Percentiles rank a stretch among this genome's conserved stretches.
phyloP scores from a whole-genome alignment of 2,329 filamentous ascomycete genomes.

The Cladophialophora psammophila region DNA sequence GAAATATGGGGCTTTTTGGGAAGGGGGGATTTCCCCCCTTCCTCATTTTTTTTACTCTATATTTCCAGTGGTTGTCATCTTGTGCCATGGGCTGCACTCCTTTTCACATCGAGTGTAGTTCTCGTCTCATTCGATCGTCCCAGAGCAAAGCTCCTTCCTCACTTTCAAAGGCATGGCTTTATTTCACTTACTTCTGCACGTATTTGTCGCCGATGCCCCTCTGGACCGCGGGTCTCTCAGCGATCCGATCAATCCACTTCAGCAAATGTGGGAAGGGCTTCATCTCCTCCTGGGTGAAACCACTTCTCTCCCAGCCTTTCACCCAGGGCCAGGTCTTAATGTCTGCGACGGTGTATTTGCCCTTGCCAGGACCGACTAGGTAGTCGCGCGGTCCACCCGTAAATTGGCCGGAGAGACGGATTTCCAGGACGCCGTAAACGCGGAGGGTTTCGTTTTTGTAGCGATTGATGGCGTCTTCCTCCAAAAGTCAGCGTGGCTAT shows the following conservation, averaged over 20 bases:
- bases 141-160: background rate
- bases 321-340: constrained; percentile 63
- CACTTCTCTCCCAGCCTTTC: constrained; percentile 53
- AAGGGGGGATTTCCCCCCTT: background rate
- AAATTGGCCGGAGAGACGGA: constrained; percentile 61
- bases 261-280: constrained; percentile 59
- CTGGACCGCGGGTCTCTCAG: constrained; percentile 57
- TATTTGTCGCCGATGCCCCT: constrained; percentile 54
- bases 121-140: background rate
- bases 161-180: background rate
- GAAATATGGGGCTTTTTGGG: background rate
- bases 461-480: constrained; percentile 55
- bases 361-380: constrained; percentile 60
- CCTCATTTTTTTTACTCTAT: background rate
- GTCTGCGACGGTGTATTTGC: constrained; percentile 63
- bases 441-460: constrained; percentile 62
- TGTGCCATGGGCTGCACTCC: no score
- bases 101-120: background rate
- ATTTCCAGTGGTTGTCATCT: background rate
- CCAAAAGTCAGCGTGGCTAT: background rate
- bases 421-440: constrained; percentile 64
- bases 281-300: constrained; percentile 59
- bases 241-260: constrained; percentile 62
- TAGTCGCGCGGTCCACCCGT: constrained; percentile 60
- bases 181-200: constrained; percentile 39